Conservation (phyloP, 2,329 filamentous ascomycete species). For the Fusarium falciforme region DNA sequence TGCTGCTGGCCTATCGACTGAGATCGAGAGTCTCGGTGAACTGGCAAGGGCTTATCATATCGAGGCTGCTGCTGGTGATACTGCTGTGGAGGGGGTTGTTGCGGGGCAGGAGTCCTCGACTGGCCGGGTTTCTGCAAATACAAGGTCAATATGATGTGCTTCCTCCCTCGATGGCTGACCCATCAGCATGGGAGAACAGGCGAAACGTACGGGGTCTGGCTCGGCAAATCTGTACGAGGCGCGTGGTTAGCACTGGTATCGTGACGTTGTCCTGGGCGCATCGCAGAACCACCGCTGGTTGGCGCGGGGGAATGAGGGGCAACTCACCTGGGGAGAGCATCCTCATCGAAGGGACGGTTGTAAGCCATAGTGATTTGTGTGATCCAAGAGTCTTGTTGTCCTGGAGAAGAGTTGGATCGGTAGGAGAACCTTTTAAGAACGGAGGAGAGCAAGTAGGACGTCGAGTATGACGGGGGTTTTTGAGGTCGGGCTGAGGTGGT, state of each 20-base stretch:
- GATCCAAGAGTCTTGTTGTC: neutral
- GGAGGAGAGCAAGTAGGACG: neutral
- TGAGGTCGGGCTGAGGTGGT: slow-evolving; percentile 32
- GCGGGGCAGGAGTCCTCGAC: slow-evolving; percentile 43
- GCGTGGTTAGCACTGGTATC: slow-evolving; percentile 41
- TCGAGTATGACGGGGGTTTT: slow-evolving; percentile 18
- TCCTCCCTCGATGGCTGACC: neutral
- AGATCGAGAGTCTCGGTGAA: slow-evolving; percentile 43
- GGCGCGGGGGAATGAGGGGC: slow-evolving; percentile 36
- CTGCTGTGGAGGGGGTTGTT: slow-evolving; percentile 46
- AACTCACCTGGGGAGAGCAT: slow-evolving; percentile 85
- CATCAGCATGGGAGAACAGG: neutral
- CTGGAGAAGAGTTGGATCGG: neutral
- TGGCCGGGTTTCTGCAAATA: slow-evolving; percentile 52
- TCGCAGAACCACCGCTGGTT: slow-evolving; percentile 29
- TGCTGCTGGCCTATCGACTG: slow-evolving; percentile 38
- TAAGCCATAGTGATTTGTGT: slow-evolving; percentile 78
- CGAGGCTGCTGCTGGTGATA: slow-evolving; percentile 48
- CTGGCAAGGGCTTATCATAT: slow-evolving; percentile 63
- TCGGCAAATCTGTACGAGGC: slow-evolving; percentile 72
- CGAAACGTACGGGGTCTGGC: slow-evolving; percentile 71
- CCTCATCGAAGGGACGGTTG: slow-evolving; percentile 91
- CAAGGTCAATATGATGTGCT: slow-evolving; percentile 26
- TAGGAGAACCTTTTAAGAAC: neutral
- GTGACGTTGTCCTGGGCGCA: slow-evolving; percentile 14